Percentiles rank a stretch among this genome's conserved stretches.
Conservation (phyloP, 2,329 filamentous ascomycete species). For the Calonectria hawksworthii region DNA sequence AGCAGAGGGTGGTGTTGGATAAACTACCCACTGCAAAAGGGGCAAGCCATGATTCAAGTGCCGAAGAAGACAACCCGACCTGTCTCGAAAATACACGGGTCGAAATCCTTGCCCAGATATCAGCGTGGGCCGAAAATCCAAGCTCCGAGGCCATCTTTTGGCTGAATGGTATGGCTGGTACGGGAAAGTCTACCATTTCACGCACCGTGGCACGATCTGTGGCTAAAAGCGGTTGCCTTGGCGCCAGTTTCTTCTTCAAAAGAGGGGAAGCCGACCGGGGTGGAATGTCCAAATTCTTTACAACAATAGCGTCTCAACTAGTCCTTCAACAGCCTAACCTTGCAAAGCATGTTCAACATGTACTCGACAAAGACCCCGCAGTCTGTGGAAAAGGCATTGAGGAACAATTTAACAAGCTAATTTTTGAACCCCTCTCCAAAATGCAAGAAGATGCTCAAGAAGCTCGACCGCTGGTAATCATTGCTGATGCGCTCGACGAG, state of each 20-base stretch:
- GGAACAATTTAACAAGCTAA: slow-evolving; percentile 58
- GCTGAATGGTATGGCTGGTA: slow-evolving; percentile 9
- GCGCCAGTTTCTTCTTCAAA: slow-evolving; percentile 44
- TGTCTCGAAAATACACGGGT: neutral
- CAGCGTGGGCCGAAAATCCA: neutral
- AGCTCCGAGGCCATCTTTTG: neutral
- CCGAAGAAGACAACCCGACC: neutral
- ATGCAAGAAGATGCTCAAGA: neutral
- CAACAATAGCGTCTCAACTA: slow-evolving; percentile 56
- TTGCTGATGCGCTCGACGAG: slow-evolving; percentile 53
- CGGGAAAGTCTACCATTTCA: slow-evolving; percentile 12
- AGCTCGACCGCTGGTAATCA: slow-evolving; percentile 38
- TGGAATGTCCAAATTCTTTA: slow-evolving; percentile 53
- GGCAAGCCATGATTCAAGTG: neutral
- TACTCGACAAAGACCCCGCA: slow-evolving; percentile 48
- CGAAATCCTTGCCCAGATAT: neutral
- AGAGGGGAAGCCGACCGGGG: slow-evolving; percentile 55
- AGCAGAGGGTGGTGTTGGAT: neutral
- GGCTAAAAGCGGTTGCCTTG: neutral
- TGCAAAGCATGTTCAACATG: slow-evolving; percentile 40
- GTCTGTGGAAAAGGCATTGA: slow-evolving; percentile 46
- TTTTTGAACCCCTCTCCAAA: slow-evolving; percentile 50
- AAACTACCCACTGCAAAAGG: neutral
- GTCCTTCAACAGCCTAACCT: slow-evolving; percentile 46
- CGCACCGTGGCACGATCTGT: slow-evolving; percentile 55